These are phyloP conservation scores for Punctularia strigosozonata DNA, from an alignment of 768 basidiomycete species.

Conservation along the genomic window DNA sequence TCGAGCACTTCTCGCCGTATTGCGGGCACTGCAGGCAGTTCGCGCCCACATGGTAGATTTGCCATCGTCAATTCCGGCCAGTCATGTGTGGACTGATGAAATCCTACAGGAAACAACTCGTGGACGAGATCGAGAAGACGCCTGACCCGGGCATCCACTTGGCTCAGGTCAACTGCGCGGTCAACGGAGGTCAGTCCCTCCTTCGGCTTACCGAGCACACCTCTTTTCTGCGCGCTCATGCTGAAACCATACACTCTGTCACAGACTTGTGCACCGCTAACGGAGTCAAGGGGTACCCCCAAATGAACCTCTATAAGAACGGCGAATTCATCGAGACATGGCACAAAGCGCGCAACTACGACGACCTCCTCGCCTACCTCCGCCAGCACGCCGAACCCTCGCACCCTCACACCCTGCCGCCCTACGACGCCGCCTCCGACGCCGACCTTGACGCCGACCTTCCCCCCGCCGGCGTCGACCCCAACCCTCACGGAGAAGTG, in stretches of 20 bases:
- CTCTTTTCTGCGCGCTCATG: too few relatives aligned
- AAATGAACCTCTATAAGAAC: slow-evolving; percentile 60
- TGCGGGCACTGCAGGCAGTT: slow-evolving; percentile 74
- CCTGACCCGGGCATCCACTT: slow-evolving; percentile 42
- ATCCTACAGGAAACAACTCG: too few relatives aligned
- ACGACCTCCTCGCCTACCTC: slow-evolving; percentile 46
- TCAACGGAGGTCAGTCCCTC: slow-evolving; percentile 53
- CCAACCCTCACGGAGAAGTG: slow-evolving; percentile 29
- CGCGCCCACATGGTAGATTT: slow-evolving; percentile 74
- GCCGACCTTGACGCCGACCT: slow-evolving; percentile 20
- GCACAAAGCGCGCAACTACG: slow-evolving; percentile 38
- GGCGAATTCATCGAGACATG: slow-evolving; percentile 52
- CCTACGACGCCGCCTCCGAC: slow-evolving; percentile 17
- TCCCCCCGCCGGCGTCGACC: slow-evolving; percentile 2
- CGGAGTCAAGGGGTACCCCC: slow-evolving; percentile 59
- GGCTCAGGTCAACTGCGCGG: slow-evolving; percentile 74
- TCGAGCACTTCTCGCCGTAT: slow-evolving; percentile 84
- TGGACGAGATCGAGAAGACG: slow-evolving; percentile 34
- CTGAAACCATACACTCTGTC: not conserved
- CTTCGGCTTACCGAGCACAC: not conserved
- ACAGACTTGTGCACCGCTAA: slow-evolving; percentile 75
- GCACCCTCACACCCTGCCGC: slow-evolving; percentile 6
- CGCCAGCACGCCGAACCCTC: slow-evolving; percentile 25
- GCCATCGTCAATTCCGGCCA: too few relatives aligned
- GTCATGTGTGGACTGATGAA: too few relatives aligned